Percentiles rank a stretch among this genome's conserved stretches.
These are phyloP conservation scores for Leonotis leonurus DNA, from an alignment of 257 asterid species.

Conservation along the genomic window DNA sequence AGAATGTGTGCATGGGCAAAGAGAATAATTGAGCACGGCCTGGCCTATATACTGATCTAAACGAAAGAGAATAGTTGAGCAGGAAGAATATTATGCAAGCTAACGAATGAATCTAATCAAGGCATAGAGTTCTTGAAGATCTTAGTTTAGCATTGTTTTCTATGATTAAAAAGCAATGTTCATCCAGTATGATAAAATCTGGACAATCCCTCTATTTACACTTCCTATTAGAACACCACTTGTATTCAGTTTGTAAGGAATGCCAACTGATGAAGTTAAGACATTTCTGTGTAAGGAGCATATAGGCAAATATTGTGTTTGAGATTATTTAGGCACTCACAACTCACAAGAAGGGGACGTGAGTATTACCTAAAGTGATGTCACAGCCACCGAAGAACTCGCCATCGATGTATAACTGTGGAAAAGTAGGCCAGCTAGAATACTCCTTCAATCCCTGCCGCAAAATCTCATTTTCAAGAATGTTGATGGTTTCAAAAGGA, in stretches of 20 bases:
- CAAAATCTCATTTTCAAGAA: slow-evolving; percentile 67
- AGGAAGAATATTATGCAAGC: not conserved
- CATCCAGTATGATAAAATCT: not conserved
- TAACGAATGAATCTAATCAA: not conserved
- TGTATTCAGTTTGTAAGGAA: not conserved
- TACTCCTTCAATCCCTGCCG: slow-evolving; percentile 88
- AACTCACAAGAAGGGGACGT: not conserved
- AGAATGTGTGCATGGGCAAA: not conserved
- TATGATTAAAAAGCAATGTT: not conserved
- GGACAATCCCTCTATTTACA: not conserved
- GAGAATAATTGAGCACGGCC: not conserved
- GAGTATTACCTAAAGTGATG: slow-evolving; percentile 56
- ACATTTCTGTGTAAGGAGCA: not conserved
- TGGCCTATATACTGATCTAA: not conserved
- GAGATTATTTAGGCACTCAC: not conserved
- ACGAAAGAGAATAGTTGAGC: not conserved
- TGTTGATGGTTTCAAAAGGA: slow-evolving; percentile 69
- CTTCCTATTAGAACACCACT: not conserved
- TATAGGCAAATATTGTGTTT: not conserved
- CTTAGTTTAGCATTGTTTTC: not conserved
- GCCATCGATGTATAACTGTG: slow-evolving; percentile 81
- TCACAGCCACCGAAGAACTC: slow-evolving; percentile 96
- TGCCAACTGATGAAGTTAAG: not conserved
- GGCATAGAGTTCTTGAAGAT: not conserved
- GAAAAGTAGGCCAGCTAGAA: slow-evolving; percentile 94